A percentile compares a stretch with the other conserved stretches of the same genome.
phyloP scores from a whole-genome alignment of 2,329 filamentous ascomycete species.

The Cercospora canescens region DNA sequence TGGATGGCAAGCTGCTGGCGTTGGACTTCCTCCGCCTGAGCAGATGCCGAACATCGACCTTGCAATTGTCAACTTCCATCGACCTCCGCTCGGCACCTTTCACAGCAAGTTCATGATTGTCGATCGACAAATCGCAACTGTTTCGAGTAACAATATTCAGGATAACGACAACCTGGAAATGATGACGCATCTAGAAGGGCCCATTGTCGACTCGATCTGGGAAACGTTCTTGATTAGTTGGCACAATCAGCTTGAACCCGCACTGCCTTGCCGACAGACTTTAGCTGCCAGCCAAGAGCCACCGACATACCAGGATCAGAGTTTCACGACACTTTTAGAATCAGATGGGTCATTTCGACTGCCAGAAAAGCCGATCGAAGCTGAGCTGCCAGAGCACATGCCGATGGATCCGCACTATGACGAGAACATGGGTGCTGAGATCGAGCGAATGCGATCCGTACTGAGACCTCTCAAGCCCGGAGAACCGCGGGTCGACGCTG shows the following conservation, averaged over 20 bases:
- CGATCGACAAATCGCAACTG: conserved; percentile 67
- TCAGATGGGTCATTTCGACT: conserved; percentile 29
- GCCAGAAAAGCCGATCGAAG: conserved; percentile 26
- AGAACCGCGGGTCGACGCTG: conserved; percentile 59
- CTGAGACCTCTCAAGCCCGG: conserved; percentile 49
- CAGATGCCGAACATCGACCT: conserved; percentile 73
- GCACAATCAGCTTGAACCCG: conserved; percentile 62
- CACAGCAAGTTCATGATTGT: conserved; percentile 78
- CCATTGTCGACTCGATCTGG: conserved; percentile 74
- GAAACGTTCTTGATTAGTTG: conserved; percentile 74
- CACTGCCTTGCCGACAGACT: conserved; percentile 56
- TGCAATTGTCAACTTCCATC: conserved; percentile 72
- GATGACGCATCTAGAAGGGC: conserved; percentile 74
- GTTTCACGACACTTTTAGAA: conserved; percentile 36
- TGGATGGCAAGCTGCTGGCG: conserved; percentile 55
- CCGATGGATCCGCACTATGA: conserved; percentile 66
- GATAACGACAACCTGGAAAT: conserved; percentile 74
- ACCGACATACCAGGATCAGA: conserved; percentile 34
- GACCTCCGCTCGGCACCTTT: conserved; percentile 69
- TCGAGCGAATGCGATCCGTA: conserved; percentile 60
- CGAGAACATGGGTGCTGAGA: conserved; percentile 59
- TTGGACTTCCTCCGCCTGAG: conserved; percentile 61
- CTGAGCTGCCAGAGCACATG: conserved; percentile 55
- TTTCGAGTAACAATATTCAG: conserved; percentile 78
- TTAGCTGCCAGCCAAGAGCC: conserved; percentile 47